These are phyloP conservation scores for Exserohilum rostratum DNA, from an alignment of 2,329 filamentous ascomycete species.

Conservation along the genomic window DNA sequence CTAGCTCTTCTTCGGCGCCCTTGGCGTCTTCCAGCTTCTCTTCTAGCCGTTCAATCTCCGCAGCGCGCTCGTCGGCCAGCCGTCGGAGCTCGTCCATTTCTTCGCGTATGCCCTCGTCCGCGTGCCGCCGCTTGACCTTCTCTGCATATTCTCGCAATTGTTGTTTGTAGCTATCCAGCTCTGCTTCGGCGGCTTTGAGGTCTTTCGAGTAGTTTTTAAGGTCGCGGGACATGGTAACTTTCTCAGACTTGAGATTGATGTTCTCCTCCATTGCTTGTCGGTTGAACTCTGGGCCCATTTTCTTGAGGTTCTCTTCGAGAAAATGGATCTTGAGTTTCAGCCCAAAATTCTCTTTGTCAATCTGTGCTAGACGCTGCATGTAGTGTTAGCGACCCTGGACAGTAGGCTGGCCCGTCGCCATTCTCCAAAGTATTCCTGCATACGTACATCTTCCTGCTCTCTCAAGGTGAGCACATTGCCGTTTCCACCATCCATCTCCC, in stretches of 20 bases:
- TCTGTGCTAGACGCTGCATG: constrained; percentile 78
- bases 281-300: constrained; percentile 87
- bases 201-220: constrained; percentile 86
- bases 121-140: constrained; percentile 76
- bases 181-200: constrained; percentile 79
- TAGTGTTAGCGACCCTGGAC: constrained; percentile 3
- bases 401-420: background rate
- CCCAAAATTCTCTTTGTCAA: constrained; percentile 98
- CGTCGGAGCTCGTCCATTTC: constrained; percentile 60
- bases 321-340: constrained; percentile 97
- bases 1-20: constrained; percentile 42
- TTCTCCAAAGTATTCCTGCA: background rate
- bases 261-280: constrained; percentile 91
- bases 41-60: constrained; percentile 44
- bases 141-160: constrained; percentile 85
- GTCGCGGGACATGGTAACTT: constrained; percentile 86
- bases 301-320: constrained; percentile 86
- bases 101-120: constrained; percentile 71
- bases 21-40: constrained; percentile 42
- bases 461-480: constrained; percentile 90
- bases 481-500: constrained; percentile 73
- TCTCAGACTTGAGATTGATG: constrained; percentile 92
- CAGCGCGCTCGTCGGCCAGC: constrained; percentile 52
- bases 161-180: constrained; percentile 81
- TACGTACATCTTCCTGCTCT: constrained; percentile 84